Percentiles rank a stretch among this genome's conserved stretches.
Conservation (phyloP, 305 asterid genomes). For the Fraxinus nigra region DNA sequence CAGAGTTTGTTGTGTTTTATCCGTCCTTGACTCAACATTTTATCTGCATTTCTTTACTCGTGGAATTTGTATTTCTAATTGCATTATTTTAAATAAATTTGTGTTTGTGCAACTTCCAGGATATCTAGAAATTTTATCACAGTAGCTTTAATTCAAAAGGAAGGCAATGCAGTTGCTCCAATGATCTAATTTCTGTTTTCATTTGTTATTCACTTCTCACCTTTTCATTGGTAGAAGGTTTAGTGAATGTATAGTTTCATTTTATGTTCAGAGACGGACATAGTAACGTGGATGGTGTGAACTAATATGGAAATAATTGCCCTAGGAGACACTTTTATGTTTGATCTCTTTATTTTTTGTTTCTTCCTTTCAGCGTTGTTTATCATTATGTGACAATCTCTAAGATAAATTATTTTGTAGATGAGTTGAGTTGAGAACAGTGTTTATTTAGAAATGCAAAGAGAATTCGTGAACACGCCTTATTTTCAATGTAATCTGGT, state of each 20-base stretch:
- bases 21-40: neutral
- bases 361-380: slow-evolving; percentile 4
- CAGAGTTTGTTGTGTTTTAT: slow-evolving; percentile 7
- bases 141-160: neutral
- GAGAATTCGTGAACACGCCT: neutral
- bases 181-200: slow-evolving; percentile 4
- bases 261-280: slow-evolving; percentile 2
- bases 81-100: neutral
- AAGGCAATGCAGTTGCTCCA: neutral
- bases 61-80: slow-evolving; percentile 13
- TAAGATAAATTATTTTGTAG: slow-evolving; percentile 1
- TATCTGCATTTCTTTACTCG: slow-evolving; percentile 14
- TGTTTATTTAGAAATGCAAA: neutral
- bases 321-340: slow-evolving; percentile 10
- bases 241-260: neutral
- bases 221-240: slow-evolving; percentile 1
- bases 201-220: neutral
- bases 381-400: slow-evolving; percentile 12
- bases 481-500: neutral
- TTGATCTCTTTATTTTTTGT: neutral
- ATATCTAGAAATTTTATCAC: neutral
- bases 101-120: slow-evolving; percentile 11
- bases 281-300: neutral
- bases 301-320: neutral
- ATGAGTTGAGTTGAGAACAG: slow-evolving; percentile 3